phyloP scores from a whole-genome alignment of 768 basidiomycete species.

The Amanita jacksonii region DNA sequence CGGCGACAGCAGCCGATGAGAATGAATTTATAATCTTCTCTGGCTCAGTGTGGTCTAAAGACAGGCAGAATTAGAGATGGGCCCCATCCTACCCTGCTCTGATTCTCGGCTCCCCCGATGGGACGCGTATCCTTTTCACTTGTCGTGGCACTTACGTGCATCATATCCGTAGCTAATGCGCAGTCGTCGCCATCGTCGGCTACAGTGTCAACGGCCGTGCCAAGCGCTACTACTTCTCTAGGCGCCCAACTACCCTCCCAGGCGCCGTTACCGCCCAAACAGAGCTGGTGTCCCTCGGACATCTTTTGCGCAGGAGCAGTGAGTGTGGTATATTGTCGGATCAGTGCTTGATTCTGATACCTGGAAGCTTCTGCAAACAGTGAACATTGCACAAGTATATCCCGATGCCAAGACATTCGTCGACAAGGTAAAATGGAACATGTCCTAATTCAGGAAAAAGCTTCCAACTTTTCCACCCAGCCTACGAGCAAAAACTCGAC shows the following conservation, averaged over 20 bases:
- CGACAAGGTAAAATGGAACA: conserved; percentile 43
- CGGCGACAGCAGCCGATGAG: too few relatives aligned
- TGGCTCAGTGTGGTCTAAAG: too few relatives aligned
- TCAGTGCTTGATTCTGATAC: conserved; percentile 6
- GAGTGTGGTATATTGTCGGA: conserved; percentile 19
- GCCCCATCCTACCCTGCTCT: too few relatives aligned
- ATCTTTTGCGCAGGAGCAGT: conserved; percentile 80
- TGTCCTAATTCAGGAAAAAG: too few relatives aligned
- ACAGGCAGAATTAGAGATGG: too few relatives aligned
- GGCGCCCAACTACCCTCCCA: conserved; percentile 54
- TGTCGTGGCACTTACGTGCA: neutral
- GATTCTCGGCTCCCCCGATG: too few relatives aligned
- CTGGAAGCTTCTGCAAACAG: conserved; percentile 68
- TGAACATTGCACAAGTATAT: conserved; percentile 69
- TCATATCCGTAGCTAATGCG: neutral
- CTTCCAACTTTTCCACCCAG: too few relatives aligned
- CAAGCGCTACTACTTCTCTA: conserved; percentile 50
- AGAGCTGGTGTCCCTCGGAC: conserved; percentile 64
- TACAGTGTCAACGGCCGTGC: conserved; percentile 49
- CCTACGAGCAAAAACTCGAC: conserved; percentile 64
- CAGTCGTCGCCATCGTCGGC: conserved; percentile 11
- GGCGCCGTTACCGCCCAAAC: conserved; percentile 50
- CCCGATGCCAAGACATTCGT: conserved; percentile 83
- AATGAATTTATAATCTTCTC: too few relatives aligned
- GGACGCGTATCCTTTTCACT: too few relatives aligned